Percentiles rank a stretch among this genome's conserved stretches.
Evolutionary conservation across 2,329 filamentous ascomycete species (phyloP).

Genomic region (Meredithiella fracta): DNA sequence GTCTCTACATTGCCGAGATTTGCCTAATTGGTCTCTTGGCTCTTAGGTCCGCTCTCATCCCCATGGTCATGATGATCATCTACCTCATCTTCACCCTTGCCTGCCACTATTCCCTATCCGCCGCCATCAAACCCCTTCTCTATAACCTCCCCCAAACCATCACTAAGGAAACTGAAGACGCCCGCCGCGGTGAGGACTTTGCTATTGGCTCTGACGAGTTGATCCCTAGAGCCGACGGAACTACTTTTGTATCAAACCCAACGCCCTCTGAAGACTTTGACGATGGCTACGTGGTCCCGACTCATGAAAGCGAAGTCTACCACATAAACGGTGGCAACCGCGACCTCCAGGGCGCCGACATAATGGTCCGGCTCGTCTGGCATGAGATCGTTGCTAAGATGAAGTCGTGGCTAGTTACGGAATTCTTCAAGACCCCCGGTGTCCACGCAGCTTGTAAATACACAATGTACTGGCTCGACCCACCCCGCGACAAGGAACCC

Average conservation of each 20-base stretch:
- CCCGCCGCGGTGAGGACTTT: conserved; percentile 7
- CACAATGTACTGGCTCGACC: conserved; percentile 17
- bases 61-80: conserved; percentile 58
- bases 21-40: conserved; percentile 76
- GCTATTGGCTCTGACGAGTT: conserved; percentile 14
- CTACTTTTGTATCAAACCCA: not conserved
- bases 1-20: conserved; percentile 66
- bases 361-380: conserved; percentile 20
- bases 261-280: conserved; percentile 6
- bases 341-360: conserved; percentile 25
- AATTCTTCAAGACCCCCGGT: conserved; percentile 15
- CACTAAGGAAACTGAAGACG: conserved; percentile 26
- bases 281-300: conserved; percentile 17
- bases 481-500: conserved; percentile 20
- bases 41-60: conserved; percentile 48
- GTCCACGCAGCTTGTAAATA: conserved; percentile 18
- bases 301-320: conserved; percentile 13
- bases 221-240: conserved; percentile 1
- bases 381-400: conserved; percentile 16
- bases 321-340: conserved; percentile 18
- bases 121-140: conserved; percentile 59
- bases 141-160: conserved; percentile 65
- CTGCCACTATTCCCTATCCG: conserved; percentile 57
- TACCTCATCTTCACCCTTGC: conserved; percentile 60
- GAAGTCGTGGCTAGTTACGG: conserved; percentile 20